Base-by-base conservation (phyloP, 2,329 filamentous ascomycete genomes). In the Hirsutella rhossiliensis region DNA sequence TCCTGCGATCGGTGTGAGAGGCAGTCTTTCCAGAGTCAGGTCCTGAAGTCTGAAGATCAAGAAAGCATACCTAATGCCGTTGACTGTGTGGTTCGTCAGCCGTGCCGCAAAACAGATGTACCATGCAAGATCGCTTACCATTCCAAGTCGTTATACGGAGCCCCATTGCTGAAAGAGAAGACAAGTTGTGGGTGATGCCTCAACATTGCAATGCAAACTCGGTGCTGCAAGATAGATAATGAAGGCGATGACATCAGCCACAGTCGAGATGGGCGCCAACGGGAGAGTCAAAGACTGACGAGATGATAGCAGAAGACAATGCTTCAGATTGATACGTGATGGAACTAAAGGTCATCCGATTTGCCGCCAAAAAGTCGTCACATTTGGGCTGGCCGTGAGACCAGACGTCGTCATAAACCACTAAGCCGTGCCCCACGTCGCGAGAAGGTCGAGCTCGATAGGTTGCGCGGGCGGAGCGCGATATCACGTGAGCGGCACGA, bases 71-170 rank as follows among this genome's bases (percentile, higher is more conserved):
- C 82, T 76, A 59, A 90, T 89, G 55, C 85, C 85, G 62, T 89
- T 89, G 38, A 88, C 84, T 88, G 50, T 51, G 29, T 42, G 32
- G 7, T 32, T 20, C 3, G 34, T 49, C 42, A 50, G 49, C 42
- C 47, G 41, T 38, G 17, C 13, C 7, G 2, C 4, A 18, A 17
- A 3, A 1, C 11, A 17, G 27, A 20, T 7, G 20, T 15, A 4
- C 3, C 30, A 11, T 20, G 15, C 13, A 43, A 20, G 11, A 11
- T 11, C 3, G 2, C 32, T 58, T 62, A 86, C 84, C 85, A 65
- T 90, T 90, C 85, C 85, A 90, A 13, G 84, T 86, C 3, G 86
- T 92, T 54, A 95, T 87, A 48, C 87, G 80, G 50, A 94, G 68
- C 15, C 72, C 75, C 84, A 88, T 88, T 18, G 55, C 72, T 45